Percentiles rank a stretch among this genome's conserved stretches.
phyloP scores from a whole-genome alignment of 2,329 filamentous ascomycete genomes.

The Dactylellina cionopaga region DNA sequence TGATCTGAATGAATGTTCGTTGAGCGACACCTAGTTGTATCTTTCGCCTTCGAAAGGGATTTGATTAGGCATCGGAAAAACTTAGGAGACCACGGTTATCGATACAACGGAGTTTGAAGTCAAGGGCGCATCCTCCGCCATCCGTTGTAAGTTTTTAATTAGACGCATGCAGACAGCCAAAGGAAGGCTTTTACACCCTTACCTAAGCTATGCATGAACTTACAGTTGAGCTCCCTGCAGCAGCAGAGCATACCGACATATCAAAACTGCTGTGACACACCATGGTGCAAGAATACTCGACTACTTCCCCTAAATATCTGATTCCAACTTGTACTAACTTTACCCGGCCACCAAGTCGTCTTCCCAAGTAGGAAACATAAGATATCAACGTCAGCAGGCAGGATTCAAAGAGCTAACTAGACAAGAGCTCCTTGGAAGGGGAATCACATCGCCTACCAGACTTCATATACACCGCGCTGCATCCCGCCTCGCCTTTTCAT shows the following conservation, averaged over 20 bases:
- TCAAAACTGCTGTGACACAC: too few relatives aligned
- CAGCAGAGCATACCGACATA: constrained; percentile 5
- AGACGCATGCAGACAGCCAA: constrained; percentile 51
- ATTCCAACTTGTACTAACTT: constrained; percentile 7
- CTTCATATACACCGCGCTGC: constrained; percentile 11
- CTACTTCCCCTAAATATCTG: too few relatives aligned
- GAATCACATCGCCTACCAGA: neutral
- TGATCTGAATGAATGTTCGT: constrained; percentile 28
- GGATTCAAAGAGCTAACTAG: neutral
- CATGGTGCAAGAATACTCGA: neutral
- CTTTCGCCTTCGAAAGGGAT: constrained; percentile 5
- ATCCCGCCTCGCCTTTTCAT: constrained; percentile 44
- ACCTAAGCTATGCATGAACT: constrained; percentile 41
- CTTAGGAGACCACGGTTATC: neutral
- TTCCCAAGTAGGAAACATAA: constrained; percentile 24
- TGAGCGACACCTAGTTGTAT: constrained; percentile 1
- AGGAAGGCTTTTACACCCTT: constrained; percentile 31
- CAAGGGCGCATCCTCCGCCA: constrained; percentile 22
- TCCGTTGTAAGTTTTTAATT: constrained; percentile 48
- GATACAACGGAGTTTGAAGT: neutral
- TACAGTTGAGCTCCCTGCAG: constrained; percentile 6
- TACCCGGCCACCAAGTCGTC: constrained; percentile 1
- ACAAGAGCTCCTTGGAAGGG: constrained; percentile 10
- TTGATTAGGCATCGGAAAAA: constrained; percentile 18
- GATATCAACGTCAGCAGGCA: constrained; percentile 30